Evolutionary conservation across 1,284 basidiomycete genomes (phyloP).

Genomic region (Austroboletus novae-zelandiae): DNA sequence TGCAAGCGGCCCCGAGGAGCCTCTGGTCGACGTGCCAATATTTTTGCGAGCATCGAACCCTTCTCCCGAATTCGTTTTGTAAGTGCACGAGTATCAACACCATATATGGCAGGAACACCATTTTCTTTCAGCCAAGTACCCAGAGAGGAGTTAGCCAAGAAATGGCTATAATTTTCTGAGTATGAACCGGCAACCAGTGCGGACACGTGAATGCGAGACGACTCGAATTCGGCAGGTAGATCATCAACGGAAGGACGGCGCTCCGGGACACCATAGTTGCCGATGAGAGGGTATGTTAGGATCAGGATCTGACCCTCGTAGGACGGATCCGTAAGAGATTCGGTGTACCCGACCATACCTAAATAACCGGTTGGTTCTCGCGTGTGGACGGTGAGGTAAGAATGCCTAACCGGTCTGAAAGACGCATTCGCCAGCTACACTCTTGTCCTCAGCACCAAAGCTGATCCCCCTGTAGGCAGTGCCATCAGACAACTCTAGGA

Average conservation of each 20-base stretch:
- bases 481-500: conserved; percentile 92
- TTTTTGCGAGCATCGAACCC: conserved; percentile 87
- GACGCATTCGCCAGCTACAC: conserved; percentile 96
- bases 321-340: conserved; percentile 97
- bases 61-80: conserved; percentile 96
- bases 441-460: conserved; percentile 92
- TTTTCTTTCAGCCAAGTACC: conserved; percentile 96
- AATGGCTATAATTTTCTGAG: conserved; percentile 94
- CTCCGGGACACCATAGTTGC: conserved; percentile 97
- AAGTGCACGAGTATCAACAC: conserved; percentile 94
- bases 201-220: conserved; percentile 89
- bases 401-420: conserved; percentile 91
- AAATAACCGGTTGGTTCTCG: conserved; percentile 14
- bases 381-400: conserved; percentile 6
- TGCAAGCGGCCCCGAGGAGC: conserved; percentile 36
- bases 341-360: conserved; percentile 99
- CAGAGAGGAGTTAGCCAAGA: conserved; percentile 86
- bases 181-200: conserved; percentile 94
- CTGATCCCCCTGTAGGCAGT: conserved; percentile 86
- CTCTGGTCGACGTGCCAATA: conserved; percentile 62
- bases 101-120: conserved; percentile 92
- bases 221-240: conserved; percentile 88
- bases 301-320: conserved; percentile 99
- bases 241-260: conserved; percentile 55
- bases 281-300: conserved; percentile 94